phyloP scores from a whole-genome alignment of 2,329 filamentous ascomycete genomes.

The Diplodia scrobiculata region DNA sequence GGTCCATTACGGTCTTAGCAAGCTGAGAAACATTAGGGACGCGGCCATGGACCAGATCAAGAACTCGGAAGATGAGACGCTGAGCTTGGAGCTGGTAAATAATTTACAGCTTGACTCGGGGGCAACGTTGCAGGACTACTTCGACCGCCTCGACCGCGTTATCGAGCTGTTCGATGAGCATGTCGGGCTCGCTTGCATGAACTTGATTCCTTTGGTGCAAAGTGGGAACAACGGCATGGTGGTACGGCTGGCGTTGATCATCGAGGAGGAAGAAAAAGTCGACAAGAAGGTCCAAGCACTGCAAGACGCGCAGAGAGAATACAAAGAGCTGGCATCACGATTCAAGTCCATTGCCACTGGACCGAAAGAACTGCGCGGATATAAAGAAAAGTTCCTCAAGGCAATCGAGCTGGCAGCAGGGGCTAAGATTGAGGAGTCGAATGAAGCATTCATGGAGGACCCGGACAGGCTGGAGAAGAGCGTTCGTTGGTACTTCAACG shows the following conservation, averaged over 20 bases:
- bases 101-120: constrained; percentile 62
- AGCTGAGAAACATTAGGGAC: constrained; percentile 89
- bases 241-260: constrained; percentile 85
- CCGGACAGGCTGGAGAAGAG: constrained; percentile 81
- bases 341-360: constrained; percentile 96
- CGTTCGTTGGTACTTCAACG: constrained; percentile 96
- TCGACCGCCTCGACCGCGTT: constrained; percentile 79
- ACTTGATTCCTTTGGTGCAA: constrained; percentile 83
- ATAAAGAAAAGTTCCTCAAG: constrained; percentile 92
- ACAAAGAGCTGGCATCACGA: constrained; percentile 87
- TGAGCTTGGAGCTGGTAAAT: constrained; percentile 89
- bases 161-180: constrained; percentile 97
- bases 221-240: constrained; percentile 85
- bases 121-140: constrained; percentile 85
- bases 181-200: constrained; percentile 83
- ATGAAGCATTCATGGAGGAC: constrained; percentile 78
- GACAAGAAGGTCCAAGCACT: constrained; percentile 88
- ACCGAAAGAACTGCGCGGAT: constrained; percentile 86
- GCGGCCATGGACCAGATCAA: constrained; percentile 96
- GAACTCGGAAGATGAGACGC: constrained; percentile 69
- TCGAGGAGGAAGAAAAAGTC: constrained; percentile 95
- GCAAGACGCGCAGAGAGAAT: constrained; percentile 92
- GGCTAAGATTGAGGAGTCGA: constrained; percentile 70
- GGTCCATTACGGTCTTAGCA: constrained; percentile 88
- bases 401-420: constrained; percentile 74